A percentile compares a stretch with the other conserved stretches of the same genome.
Conservation (phyloP, 2,329 filamentous ascomycete genomes). For the Eurotiales sp. region DNA sequence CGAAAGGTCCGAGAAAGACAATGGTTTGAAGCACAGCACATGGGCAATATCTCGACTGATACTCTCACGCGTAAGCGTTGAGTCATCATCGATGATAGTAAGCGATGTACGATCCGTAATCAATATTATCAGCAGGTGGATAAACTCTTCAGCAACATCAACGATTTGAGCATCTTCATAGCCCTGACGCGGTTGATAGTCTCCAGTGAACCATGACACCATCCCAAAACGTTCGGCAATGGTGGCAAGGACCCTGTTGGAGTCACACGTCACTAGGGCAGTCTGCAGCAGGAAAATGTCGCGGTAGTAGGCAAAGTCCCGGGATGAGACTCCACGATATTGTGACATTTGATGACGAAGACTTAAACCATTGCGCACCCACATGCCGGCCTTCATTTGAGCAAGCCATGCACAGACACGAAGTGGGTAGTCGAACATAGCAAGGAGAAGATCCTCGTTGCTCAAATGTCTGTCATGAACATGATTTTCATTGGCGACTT, state of each 20-base stretch:
- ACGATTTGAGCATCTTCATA: conserved; percentile 86
- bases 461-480: conserved; percentile 57
- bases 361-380: conserved; percentile 96
- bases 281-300: conserved; percentile 94
- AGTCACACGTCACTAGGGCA: conserved; percentile 80
- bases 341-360: conserved; percentile 91
- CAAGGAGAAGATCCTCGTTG: conserved; percentile 76
- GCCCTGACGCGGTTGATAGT: conserved; percentile 69
- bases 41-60: conserved; percentile 90
- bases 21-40: conserved; percentile 90
- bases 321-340: conserved; percentile 81
- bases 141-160: conserved; percentile 92
- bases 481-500: conserved; percentile 47
- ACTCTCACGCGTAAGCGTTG: conserved; percentile 58
- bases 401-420: conserved; percentile 94
- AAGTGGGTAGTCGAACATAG: conserved; percentile 87
- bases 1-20: conserved; percentile 90
- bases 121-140: conserved; percentile 86
- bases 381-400: conserved; percentile 98
- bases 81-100: conserved; percentile 34
- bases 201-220: conserved; percentile 78
- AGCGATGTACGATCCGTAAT: conserved; percentile 84
- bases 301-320: conserved; percentile 89
- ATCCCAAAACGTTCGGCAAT: conserved; percentile 91
- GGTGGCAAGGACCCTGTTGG: conserved; percentile 77